phyloP scores from a whole-genome alignment of 306 rosid genomes.

The Lathyrus tuberosus region DNA sequence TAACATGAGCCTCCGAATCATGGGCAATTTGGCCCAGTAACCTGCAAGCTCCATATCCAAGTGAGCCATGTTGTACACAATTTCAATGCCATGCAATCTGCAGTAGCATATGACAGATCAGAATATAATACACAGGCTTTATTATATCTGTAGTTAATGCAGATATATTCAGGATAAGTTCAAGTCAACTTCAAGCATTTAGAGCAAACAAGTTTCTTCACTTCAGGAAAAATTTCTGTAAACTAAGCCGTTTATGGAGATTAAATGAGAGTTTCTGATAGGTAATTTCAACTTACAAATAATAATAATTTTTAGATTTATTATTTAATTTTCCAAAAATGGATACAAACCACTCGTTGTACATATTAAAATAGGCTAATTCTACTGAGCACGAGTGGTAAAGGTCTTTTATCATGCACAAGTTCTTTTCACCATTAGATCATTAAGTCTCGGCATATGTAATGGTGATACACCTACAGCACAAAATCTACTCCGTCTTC shows the following conservation, averaged over 20 bases:
- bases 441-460: too few species aligned
- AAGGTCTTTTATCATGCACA: too few species aligned
- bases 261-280: background rate
- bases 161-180: background rate
- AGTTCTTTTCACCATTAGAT: too few species aligned
- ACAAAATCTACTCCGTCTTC: too few species aligned
- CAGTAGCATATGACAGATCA: conserved; percentile 45
- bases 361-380: too few species aligned
- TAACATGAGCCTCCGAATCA: conserved; percentile 81
- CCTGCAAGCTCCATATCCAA: conserved; percentile 94
- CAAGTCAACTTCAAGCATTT: background rate
- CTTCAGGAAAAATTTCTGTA: background rate
- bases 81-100: conserved; percentile 91
- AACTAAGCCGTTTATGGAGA: background rate
- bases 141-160: background rate
- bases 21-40: conserved; percentile 95
- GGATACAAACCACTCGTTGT: background rate
- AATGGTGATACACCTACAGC: too few species aligned
- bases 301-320: background rate
- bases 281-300: background rate
- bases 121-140: background rate
- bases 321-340: background rate
- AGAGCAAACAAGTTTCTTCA: background rate
- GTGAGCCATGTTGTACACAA: conserved; percentile 94
- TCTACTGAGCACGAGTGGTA: too few species aligned